Percentiles rank a stretch among this genome's conserved stretches.
These are phyloP conservation scores for Thelonectria olida DNA, from an alignment of 2,329 filamentous ascomycete species.

Conservation along the genomic window DNA sequence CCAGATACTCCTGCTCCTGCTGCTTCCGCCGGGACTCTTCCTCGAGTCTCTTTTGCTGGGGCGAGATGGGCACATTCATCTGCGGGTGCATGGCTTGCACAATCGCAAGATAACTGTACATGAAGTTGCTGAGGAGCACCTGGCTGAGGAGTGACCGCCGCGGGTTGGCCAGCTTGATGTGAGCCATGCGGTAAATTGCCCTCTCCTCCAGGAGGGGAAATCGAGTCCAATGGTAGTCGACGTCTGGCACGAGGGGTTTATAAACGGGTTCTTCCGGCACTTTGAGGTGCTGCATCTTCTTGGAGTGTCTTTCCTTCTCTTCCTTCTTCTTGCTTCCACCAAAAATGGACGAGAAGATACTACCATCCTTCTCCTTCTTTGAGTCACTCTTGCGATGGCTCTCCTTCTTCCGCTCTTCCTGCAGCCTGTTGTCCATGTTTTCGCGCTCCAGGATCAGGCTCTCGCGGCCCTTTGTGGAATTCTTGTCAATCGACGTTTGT, in stretches of 20 bases:
- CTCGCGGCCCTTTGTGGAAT: constrained; percentile 74
- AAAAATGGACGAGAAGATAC: constrained; percentile 94
- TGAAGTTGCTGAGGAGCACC: constrained; percentile 97
- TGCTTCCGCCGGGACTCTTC: constrained; percentile 62
- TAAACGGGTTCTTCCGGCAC: constrained; percentile 82
- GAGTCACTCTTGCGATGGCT: constrained; percentile 77
- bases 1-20: constrained; percentile 58
- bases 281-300: constrained; percentile 78
- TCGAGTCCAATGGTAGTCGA: constrained; percentile 95
- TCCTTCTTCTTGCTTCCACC: constrained; percentile 88
- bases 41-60: constrained; percentile 73
- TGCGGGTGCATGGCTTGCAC: constrained; percentile 99
- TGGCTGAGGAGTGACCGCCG: constrained; percentile 91
- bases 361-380: constrained; percentile 93
- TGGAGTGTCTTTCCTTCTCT: constrained; percentile 77
- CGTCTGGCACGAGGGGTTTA: constrained; percentile 80
- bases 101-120: constrained; percentile 99
- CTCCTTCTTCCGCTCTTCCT: constrained; percentile 86
- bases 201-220: constrained; percentile 96
- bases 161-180: constrained; percentile 98
- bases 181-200: constrained; percentile 97
- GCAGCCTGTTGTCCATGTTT: constrained; percentile 73
- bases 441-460: constrained; percentile 86
- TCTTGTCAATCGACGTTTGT: constrained; percentile 84
- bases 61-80: constrained; percentile 87